Conservation (phyloP, 805 yeast genomes). For the Candida fluviatilis region DNA sequence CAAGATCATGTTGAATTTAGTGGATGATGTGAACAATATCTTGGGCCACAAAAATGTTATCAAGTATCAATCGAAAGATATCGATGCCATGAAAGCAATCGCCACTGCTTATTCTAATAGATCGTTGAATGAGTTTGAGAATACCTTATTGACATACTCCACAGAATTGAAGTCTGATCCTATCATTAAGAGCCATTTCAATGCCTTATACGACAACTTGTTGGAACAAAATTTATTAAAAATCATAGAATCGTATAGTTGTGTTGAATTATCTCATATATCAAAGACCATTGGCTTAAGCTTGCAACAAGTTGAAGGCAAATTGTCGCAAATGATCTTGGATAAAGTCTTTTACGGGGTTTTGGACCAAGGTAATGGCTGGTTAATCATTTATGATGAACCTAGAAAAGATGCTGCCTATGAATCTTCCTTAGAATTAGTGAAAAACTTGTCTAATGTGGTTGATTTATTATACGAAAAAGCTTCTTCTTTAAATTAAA, state of each 20-base stretch:
- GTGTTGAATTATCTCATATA: constrained; percentile 89
- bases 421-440: constrained; percentile 79
- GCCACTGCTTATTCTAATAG: constrained; percentile 87
- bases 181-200: constrained; percentile 86
- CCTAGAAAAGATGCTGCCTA: constrained; percentile 86
- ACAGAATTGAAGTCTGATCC: constrained; percentile 79
- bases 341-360: constrained; percentile 96
- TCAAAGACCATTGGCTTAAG: constrained; percentile 87
- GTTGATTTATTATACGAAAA: constrained; percentile 92
- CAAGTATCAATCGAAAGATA: constrained; percentile 76
- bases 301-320: constrained; percentile 85
- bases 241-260: constrained; percentile 92
- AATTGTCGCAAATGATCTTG: constrained; percentile 91
- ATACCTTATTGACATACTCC: constrained; percentile 67
- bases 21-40: constrained; percentile 80
- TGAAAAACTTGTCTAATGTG: constrained; percentile 80
- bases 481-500: constrained; percentile 75
- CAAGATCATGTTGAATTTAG: constrained; percentile 85
- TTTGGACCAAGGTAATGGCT: constrained; percentile 96
- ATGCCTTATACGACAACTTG: constrained; percentile 87
- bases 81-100: constrained; percentile 94
- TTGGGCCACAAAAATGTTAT: constrained; percentile 63
- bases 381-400: constrained; percentile 88
- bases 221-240: constrained; percentile 91
- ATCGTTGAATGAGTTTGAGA: constrained; percentile 86